phyloP scores from a whole-genome alignment of 176 grass and related monocot species.

The Panicum miliaceum region DNA sequence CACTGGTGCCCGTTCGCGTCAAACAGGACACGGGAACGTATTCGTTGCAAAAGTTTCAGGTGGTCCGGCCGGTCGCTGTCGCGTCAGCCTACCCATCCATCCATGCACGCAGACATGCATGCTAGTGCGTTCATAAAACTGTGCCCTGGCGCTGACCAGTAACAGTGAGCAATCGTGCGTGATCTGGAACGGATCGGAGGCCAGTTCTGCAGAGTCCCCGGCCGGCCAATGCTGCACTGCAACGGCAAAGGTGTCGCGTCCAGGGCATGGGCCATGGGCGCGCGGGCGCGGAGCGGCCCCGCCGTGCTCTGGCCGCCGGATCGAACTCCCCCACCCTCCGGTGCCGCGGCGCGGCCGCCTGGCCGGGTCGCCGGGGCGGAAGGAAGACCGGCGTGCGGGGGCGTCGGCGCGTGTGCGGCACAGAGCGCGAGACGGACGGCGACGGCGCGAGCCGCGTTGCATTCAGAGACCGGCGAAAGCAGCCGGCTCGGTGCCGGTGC shows the following conservation, averaged over 20 bases:
- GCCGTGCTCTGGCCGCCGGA: neutral
- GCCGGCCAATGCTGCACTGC: slow-evolving; percentile 1
- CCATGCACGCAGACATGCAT: slow-evolving; percentile 4
- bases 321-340: neutral
- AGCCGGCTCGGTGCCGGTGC: neutral
- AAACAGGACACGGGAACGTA: neutral
- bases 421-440: slow-evolving; percentile 4
- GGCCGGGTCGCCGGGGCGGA: neutral
- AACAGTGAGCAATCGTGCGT: neutral
- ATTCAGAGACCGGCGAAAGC: neutral
- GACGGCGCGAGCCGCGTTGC: slow-evolving; percentile 9
- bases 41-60: neutral
- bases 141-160: slow-evolving; percentile 5
- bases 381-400: neutral
- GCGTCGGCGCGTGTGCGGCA: slow-evolving; percentile 3
- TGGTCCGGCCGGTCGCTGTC: slow-evolving; percentile 27
- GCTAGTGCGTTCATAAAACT: slow-evolving; percentile 15
- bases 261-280: slow-evolving; percentile 28
- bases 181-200: neutral
- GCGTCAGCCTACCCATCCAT: neutral
- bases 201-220: neutral
- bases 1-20: neutral
- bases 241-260: neutral
- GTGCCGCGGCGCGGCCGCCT: neutral
- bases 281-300: neutral